Conservation (phyloP, 1,139 yeast genomes). For the Sugiyamaella sp. region DNA sequence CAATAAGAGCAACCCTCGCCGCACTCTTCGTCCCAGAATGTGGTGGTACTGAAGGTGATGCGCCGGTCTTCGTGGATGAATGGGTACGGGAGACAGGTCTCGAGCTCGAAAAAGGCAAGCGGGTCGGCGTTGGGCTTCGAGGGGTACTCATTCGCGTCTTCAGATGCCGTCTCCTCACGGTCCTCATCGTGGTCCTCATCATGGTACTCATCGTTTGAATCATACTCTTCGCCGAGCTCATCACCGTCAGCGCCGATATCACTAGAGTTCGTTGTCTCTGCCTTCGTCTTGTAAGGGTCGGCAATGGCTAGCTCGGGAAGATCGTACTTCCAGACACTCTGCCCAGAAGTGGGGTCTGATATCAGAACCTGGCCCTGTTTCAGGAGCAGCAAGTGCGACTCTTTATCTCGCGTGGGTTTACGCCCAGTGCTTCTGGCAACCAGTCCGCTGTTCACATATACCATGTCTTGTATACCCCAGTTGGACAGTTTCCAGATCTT, state of each 20-base stretch:
- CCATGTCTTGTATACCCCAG: constrained; percentile 34
- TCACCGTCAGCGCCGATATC: constrained; percentile 2
- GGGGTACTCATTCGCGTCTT: background rate
- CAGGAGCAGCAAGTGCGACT: constrained; percentile 20
- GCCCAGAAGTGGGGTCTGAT: constrained; percentile 52
- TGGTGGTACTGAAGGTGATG: constrained; percentile 36
- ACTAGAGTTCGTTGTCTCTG: background rate
- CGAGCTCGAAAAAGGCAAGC: constrained; percentile 64
- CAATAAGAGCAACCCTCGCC: background rate
- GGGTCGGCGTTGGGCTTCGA: constrained; percentile 42
- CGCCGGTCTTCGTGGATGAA: constrained; percentile 51
- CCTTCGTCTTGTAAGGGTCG: constrained; percentile 5
- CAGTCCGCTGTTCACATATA: constrained; percentile 22
- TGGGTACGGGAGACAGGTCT: constrained; percentile 61
- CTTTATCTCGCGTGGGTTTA: background rate
- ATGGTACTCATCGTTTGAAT: background rate
- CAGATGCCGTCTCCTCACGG: background rate
- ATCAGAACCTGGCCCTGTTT: constrained; percentile 47
- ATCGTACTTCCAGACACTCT: constrained; percentile 49
- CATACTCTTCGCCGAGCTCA: background rate
- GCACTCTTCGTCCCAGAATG: constrained; percentile 6
- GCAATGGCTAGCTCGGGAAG: constrained; percentile 44
- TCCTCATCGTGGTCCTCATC: background rate
- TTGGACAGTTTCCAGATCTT: constrained; percentile 38
- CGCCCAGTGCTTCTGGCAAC: background rate